Percentiles rank a stretch among this genome's conserved stretches.
phyloP scores from a whole-genome alignment of 306 rosid species.

The Cicer cuneatum region DNA sequence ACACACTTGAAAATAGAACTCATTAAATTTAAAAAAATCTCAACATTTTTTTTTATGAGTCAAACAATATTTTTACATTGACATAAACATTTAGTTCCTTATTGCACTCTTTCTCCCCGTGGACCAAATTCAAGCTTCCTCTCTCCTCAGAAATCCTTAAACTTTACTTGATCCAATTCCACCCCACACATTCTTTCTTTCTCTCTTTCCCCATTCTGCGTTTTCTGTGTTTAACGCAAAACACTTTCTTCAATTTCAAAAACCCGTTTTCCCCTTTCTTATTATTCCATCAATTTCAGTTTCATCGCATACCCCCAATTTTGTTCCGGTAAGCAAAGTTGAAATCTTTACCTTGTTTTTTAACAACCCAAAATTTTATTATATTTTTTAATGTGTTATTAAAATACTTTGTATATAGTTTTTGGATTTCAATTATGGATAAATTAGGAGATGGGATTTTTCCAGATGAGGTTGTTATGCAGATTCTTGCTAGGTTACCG shows the following conservation, averaged over 20 bases:
- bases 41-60: too few species aligned
- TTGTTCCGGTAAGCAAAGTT: slow-evolving; percentile 57
- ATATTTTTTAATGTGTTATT: neutral
- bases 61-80: neutral
- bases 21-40: too few species aligned
- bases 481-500: slow-evolving; percentile 79
- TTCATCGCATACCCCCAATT: slow-evolving; percentile 46
- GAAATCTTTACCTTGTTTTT: slow-evolving; percentile 32
- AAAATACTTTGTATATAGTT: neutral
- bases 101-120: neutral
- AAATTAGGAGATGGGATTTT: slow-evolving; percentile 56
- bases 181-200: neutral
- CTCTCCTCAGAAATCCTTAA: neutral
- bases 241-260: neutral
- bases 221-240: neutral
- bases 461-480: slow-evolving; percentile 82
- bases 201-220: neutral
- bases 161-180: neutral
- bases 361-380: slow-evolving; percentile 29
- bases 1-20: too few species aligned
- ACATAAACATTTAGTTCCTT: neutral
- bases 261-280: slow-evolving; percentile 26
- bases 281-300: slow-evolving; percentile 38
- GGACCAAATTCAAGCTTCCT: neutral
- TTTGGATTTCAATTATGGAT: slow-evolving; percentile 53